These are phyloP conservation scores for Suhomyces wounanorum DNA, from an alignment of 1,139 yeast species.

Conservation along the genomic window DNA sequence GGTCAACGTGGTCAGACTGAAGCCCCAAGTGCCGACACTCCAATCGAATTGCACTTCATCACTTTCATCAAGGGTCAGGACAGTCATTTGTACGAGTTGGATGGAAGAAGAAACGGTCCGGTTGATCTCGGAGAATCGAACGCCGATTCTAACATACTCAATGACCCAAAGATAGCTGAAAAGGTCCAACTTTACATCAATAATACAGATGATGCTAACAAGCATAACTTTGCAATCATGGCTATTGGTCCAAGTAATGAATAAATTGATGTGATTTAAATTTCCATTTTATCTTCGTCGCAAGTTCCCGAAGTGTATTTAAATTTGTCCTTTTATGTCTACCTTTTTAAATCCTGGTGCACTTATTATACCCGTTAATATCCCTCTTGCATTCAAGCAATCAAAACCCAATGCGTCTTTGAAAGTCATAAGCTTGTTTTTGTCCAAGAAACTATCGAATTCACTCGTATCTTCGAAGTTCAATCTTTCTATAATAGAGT, in stretches of 20 bases:
- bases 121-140: slow-evolving; percentile 56
- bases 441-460: slow-evolving; percentile 38
- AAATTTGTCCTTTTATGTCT: slow-evolving; percentile 92
- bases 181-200: slow-evolving; percentile 69
- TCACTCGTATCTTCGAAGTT: slow-evolving; percentile 39
- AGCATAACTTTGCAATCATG: slow-evolving; percentile 65
- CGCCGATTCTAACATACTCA: slow-evolving; percentile 49
- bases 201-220: slow-evolving; percentile 58
- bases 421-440: slow-evolving; percentile 41
- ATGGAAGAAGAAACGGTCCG: slow-evolving; percentile 85
- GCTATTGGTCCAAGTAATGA: slow-evolving; percentile 55
- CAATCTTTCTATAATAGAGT: slow-evolving; percentile 49
- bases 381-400: slow-evolving; percentile 48
- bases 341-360: slow-evolving; percentile 57
- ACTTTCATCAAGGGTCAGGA: slow-evolving; percentile 63
- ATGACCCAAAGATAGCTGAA: slow-evolving; percentile 49
- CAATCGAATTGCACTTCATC: slow-evolving; percentile 76
- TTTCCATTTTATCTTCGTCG: too few relatives aligned
- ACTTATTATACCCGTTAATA: slow-evolving; percentile 44
- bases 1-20: slow-evolving; percentile 76
- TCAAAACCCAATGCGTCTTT: slow-evolving; percentile 35
- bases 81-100: slow-evolving; percentile 76
- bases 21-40: slow-evolving; percentile 70
- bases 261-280: not conserved
- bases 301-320: too few relatives aligned